Base-by-base conservation (phyloP, 1,284 basidiomycete species). In the Ganoderma resinaceum region DNA sequence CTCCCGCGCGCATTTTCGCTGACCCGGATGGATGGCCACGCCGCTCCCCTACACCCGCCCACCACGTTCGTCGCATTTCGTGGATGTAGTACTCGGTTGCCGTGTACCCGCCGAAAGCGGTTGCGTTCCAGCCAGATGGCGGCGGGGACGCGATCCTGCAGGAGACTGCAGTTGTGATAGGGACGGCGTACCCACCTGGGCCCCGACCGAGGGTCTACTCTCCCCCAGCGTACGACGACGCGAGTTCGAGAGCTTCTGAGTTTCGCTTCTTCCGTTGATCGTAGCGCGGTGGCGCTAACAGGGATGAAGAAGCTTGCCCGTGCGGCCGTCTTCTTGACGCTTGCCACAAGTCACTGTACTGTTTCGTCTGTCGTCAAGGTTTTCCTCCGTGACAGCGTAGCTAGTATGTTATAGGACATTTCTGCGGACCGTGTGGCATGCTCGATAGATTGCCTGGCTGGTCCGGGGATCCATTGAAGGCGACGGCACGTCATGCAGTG, bases 161-260 rank as follows among this genome's bases (percentile, higher is more conserved):
- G 62, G 65, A 62, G 33, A 60, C 66, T 37, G 43, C 65, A 11
- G 73, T 74, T 55, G 68, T 70, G 52, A 65, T 74, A 40, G 71
- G 67, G 31, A 72, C 70, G 8, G 73, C 57, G 29, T 62, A 72
- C 65, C 67, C 73, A 6, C 31, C 69, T 14, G 73, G 73, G 8
- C 71, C 73, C n/a, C 46, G 71, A 55, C 71, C 73, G 37, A 67
- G 68, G 43, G 52, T 71, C 16, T 46, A 71, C 61, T 72, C 73
- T 2, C 73, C 73, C 33, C 72, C 72, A 16, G 70, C 69, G 26
- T 73, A 73, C 57, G 72, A 72, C 64, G 72, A 73, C 66, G 68
- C 62, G 26, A 72, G 70, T 62, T 72, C 72, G 16, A 33, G 42
- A 35, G 61, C 69, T 11, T 66, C 70, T 12, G 70, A 72, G 66